These are phyloP conservation scores for Priceomyces fermenticarens DNA, from an alignment of 805 yeast genomes.

Conservation along the genomic window DNA sequence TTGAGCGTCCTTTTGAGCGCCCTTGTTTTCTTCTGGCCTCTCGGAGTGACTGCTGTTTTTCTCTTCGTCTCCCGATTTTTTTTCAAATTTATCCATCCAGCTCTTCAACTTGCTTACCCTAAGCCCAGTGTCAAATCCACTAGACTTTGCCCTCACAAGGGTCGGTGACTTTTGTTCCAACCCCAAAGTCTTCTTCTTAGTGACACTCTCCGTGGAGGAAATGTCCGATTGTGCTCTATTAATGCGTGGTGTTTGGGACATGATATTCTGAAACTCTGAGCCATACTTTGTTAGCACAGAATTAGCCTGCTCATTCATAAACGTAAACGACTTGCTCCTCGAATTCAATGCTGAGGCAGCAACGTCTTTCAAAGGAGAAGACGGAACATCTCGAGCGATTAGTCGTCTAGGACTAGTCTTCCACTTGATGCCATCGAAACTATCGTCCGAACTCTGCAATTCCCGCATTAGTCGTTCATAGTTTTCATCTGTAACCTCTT, in stretches of 20 bases:
- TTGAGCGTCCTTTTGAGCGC: background rate
- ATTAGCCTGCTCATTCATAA: slow-evolving; percentile 31
- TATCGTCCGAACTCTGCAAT: slow-evolving; percentile 40
- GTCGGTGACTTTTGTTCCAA: slow-evolving; percentile 24
- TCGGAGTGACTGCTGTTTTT: background rate
- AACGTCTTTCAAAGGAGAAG: slow-evolving; percentile 41
- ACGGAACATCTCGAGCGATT: slow-evolving; percentile 20
- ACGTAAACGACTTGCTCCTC: slow-evolving; percentile 11
- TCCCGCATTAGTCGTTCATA: slow-evolving; percentile 14
- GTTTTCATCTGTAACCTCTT: slow-evolving; percentile 7
- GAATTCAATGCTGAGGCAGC: slow-evolving; percentile 1
- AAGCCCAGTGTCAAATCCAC: slow-evolving; percentile 17
- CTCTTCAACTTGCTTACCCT: slow-evolving; percentile 10
- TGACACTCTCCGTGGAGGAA: slow-evolving; percentile 12
- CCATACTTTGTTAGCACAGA: slow-evolving; percentile 44
- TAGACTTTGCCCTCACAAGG: slow-evolving; percentile 35
- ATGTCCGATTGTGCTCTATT: slow-evolving; percentile 34
- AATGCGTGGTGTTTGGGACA: slow-evolving; percentile 31
- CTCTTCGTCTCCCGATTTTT: background rate
- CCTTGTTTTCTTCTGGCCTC: background rate
- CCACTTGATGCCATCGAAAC: slow-evolving; percentile 46
- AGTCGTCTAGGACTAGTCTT: slow-evolving; percentile 32
- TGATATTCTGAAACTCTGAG: slow-evolving; percentile 26
- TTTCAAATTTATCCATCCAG: slow-evolving; percentile 33
- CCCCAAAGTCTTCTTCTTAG: slow-evolving; percentile 13